Percentiles rank a stretch among this genome's conserved stretches.
These are phyloP conservation scores for Ustilago shanxiensis DNA, from an alignment of 1,284 basidiomycete genomes.

Conservation along the genomic window DNA sequence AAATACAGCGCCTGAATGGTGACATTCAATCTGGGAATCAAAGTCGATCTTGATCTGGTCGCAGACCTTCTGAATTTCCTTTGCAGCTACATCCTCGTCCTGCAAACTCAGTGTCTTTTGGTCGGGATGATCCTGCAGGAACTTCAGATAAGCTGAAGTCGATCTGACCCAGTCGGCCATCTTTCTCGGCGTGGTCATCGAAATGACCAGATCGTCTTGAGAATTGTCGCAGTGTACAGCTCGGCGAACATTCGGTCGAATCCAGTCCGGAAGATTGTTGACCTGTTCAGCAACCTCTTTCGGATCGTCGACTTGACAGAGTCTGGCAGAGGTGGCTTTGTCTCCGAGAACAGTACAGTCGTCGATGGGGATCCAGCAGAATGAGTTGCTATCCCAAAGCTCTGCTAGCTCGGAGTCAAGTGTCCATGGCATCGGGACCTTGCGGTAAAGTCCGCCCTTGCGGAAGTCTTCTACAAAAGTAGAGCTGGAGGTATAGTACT, in stretches of 20 bases:
- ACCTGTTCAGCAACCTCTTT: slow-evolving; percentile 13
- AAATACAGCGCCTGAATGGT: slow-evolving; percentile 42
- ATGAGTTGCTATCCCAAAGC: slow-evolving; percentile 44
- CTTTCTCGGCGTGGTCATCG: slow-evolving; percentile 38
- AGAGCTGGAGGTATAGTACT: slow-evolving; percentile 17
- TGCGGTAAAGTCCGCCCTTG: slow-evolving; percentile 35
- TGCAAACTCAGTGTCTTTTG: slow-evolving; percentile 40
- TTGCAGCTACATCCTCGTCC: slow-evolving; percentile 40
- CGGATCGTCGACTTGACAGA: slow-evolving; percentile 29
- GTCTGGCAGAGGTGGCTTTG: slow-evolving; percentile 21
- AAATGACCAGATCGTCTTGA: slow-evolving; percentile 32
- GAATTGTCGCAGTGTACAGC: slow-evolving; percentile 44
- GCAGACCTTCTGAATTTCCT: slow-evolving; percentile 40
- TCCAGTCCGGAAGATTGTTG: slow-evolving; percentile 32
- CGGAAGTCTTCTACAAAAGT: slow-evolving; percentile 14
- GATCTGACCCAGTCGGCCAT: slow-evolving; percentile 48
- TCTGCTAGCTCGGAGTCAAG: slow-evolving; percentile 14
- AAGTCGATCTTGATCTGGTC: slow-evolving; percentile 30
- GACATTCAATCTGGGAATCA: slow-evolving; percentile 43
- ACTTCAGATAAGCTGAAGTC: slow-evolving; percentile 42
- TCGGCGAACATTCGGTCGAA: slow-evolving; percentile 30
- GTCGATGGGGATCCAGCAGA: slow-evolving; percentile 47
- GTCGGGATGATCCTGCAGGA: slow-evolving; percentile 32
- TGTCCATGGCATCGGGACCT: slow-evolving; percentile 47
- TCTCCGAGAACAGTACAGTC: slow-evolving; percentile 41